Evolutionary conservation across 139 green algal species (phyloP), one percentile per base, ranked within the genome.

Genomic region (Klebsormidium nitens): DNA sequence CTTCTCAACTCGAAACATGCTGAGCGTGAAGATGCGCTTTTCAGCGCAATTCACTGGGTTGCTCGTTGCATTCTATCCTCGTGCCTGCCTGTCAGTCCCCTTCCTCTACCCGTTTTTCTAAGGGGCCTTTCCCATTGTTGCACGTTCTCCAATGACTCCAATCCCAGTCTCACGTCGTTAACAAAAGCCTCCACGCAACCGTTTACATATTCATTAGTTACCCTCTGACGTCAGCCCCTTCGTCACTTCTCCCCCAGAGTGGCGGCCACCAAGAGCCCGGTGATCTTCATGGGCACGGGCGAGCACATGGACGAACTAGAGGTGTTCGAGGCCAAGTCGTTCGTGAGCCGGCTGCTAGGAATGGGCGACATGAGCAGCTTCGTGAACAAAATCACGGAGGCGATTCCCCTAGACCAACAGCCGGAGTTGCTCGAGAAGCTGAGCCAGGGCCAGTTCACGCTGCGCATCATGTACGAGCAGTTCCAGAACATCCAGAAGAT

Each of bases 231-330:
- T n/a, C n/a, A n/a, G n/a, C n/a, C n/a, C n/a, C n/a, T n/a, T 50
- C n/a, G n/a, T n/a, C n/a, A n/a, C 23, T 55, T 55, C 23, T 55
- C 17, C 17, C 17, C 14, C 38, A 71, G 63, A 5, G 91, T 97
- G 23, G 82, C 87, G 11, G 95, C 95, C 38, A 99, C 95, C 39
- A 87, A 90, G 66, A 88, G 78, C 0, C 95, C 95, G 36, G 91
- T 99, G 74, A 89, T 92, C 58, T 99, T 98, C 85, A 91, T 98
- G 56, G 95, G 78, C 34, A 82, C 84, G 88, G 90, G 91, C 44
- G 94, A 99, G 82, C 94, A 98, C 81, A 96, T 99, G 86, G 90
- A 98, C 80, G 91, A 98, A 83, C 95, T 99, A 83, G 94, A 99
- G 80, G 44, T 52, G 2, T 99, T 99, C 75, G 89, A 98, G 66